These are phyloP conservation scores for Waltergamsia citrina DNA, from an alignment of 2,329 filamentous ascomycete species.

Conservation along the genomic window DNA sequence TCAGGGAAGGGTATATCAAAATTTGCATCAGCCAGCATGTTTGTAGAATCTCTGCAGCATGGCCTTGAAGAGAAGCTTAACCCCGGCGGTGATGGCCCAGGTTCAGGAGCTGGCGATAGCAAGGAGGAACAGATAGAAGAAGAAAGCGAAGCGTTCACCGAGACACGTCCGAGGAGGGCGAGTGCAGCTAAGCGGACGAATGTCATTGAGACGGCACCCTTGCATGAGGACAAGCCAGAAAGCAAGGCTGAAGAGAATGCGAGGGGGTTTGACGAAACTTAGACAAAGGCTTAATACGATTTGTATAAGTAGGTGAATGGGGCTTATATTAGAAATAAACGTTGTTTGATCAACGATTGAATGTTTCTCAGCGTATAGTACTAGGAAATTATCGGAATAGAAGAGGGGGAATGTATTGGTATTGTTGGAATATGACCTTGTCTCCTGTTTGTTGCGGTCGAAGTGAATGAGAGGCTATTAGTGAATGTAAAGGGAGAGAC, in stretches of 20 bases:
- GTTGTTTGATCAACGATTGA: background rate
- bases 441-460: too few species aligned
- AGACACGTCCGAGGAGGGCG: conserved; percentile 34
- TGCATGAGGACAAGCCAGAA: conserved; percentile 19
- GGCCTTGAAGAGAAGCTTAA: conserved; percentile 38
- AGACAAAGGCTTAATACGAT: background rate
- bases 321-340: too few species aligned
- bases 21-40: conserved; percentile 40
- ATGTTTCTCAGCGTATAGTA: too few species aligned
- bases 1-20: conserved; percentile 40
- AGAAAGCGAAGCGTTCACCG: conserved; percentile 39
- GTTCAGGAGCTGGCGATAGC: conserved; percentile 14
- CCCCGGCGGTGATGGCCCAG: conserved; percentile 12
- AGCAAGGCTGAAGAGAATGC: conserved; percentile 6
- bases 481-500: too few species aligned
- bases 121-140: conserved; percentile 32
- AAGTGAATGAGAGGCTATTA: too few species aligned
- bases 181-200: conserved; percentile 40
- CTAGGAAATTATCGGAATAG: background rate
- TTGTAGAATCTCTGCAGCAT: conserved; percentile 41
- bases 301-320: too few species aligned
- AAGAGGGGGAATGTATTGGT: background rate
- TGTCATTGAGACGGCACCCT: conserved; percentile 40
- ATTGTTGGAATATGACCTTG: too few species aligned
- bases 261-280: conserved; percentile 4